phyloP scores from a whole-genome alignment of 768 basidiomycete genomes.

The Phlebiopsis gigantea region DNA sequence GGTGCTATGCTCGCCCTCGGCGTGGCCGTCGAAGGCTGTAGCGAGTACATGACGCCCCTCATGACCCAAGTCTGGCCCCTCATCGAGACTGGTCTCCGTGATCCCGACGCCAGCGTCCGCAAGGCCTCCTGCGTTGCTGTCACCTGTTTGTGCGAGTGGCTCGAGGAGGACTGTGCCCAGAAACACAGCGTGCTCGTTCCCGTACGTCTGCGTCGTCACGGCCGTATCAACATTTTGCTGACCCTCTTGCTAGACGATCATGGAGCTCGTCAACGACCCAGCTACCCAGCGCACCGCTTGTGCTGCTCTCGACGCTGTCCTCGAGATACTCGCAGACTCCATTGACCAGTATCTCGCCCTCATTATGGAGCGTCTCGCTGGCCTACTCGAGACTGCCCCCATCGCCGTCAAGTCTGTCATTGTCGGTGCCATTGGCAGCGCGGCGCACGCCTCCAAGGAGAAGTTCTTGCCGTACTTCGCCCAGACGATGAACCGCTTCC shows the following conservation, averaged over 20 bases:
- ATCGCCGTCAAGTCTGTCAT: slow-evolving; percentile 87
- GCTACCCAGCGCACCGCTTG: slow-evolving; percentile 91
- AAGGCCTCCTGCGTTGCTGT: slow-evolving; percentile 96
- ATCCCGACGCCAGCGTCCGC: slow-evolving; percentile 78
- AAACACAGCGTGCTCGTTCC: slow-evolving; percentile 85
- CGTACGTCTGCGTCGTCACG: slow-evolving; percentile 38
- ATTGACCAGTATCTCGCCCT: slow-evolving; percentile 88
- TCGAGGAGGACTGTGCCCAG: slow-evolving; percentile 86
- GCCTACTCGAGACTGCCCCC: slow-evolving; percentile 84
- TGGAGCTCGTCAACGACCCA: slow-evolving; percentile 84
- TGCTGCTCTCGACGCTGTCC: slow-evolving; percentile 91
- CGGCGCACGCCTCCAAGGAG: slow-evolving; percentile 91
- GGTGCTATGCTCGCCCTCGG: slow-evolving; percentile 95
- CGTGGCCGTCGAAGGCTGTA: slow-evolving; percentile 94
- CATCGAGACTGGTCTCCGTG: slow-evolving; percentile 82
- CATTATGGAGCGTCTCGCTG: slow-evolving; percentile 91
- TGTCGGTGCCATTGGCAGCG: slow-evolving; percentile 96
- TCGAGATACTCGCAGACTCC: slow-evolving; percentile 88
- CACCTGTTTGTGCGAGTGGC: slow-evolving; percentile 95
- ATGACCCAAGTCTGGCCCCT: slow-evolving; percentile 92
- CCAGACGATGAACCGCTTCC: slow-evolving; percentile 81
- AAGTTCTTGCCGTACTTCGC: slow-evolving; percentile 93
- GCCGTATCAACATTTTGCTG: not conserved
- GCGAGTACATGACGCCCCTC: slow-evolving; percentile 93
- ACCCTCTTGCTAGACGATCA: slow-evolving; percentile 57